Conservation (phyloP, 1,139 yeast species). For the Diutina mesorugosa region DNA sequence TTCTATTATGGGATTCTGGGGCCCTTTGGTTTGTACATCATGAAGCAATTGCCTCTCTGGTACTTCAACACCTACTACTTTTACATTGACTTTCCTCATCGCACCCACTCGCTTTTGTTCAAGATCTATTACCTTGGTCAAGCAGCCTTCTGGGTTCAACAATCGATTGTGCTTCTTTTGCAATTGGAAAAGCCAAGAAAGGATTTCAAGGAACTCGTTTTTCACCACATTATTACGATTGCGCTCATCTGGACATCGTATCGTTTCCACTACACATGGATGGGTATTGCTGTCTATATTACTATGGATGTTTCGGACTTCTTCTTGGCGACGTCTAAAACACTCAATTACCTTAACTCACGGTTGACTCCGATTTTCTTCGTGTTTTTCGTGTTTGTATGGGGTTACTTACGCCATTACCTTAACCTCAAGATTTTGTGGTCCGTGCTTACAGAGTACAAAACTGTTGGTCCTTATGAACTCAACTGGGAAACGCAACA, state of each 20-base stretch:
- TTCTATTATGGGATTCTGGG: constrained; percentile 74
- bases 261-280: constrained; percentile 91
- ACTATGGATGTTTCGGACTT: constrained; percentile 96
- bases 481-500: constrained; percentile 88
- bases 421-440: constrained; percentile 68
- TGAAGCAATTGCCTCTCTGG: constrained; percentile 81
- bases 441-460: constrained; percentile 82
- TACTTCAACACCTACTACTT: constrained; percentile 73
- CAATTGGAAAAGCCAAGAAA: constrained; percentile 92
- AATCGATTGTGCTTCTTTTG: constrained; percentile 65
- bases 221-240: constrained; percentile 89
- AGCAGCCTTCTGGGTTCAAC: constrained; percentile 97
- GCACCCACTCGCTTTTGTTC: constrained; percentile 54
- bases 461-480: constrained; percentile 68
- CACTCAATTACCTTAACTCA: constrained; percentile 72
- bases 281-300: constrained; percentile 81
- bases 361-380: constrained; percentile 53
- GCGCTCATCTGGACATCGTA: constrained; percentile 83
- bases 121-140: constrained; percentile 81
- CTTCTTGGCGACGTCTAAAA: constrained; percentile 73
- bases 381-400: constrained; percentile 48
- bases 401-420: constrained; percentile 88
- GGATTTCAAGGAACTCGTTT: constrained; percentile 80
- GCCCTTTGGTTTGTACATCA: constrained; percentile 80
- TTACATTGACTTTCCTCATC: constrained; percentile 75